Base-by-base conservation (phyloP, 2,329 filamentous ascomycete species). In the Claviceps sp. region DNA sequence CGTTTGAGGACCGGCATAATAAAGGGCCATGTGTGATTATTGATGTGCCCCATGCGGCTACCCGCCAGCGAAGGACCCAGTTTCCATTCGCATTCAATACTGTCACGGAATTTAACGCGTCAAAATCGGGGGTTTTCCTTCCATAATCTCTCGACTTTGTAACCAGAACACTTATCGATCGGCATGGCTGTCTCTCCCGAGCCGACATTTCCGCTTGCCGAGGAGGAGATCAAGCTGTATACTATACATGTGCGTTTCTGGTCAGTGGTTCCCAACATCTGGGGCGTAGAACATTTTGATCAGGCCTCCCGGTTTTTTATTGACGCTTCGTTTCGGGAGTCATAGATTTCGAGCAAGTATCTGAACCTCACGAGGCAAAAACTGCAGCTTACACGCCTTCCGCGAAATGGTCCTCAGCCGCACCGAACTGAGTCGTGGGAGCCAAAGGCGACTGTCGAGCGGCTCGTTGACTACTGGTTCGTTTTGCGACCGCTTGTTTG, bases 311-410 rank as follows among this genome's bases (percentile, higher is more conserved):
- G 30, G 1, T 4, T 38, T 38, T 7, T 38, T 16, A 14, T 22
- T 5, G 5, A 30, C 44, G 4, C 16, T 13, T 44, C 13, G n/a
- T 40, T 30, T 18, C 14, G 34, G 7, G 30, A 34, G 30, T 11
- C 4, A 52, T 5, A 84, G 81, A 77, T 86, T 16, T 85, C 82
- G 2, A 77, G 75, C 51, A 79, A 77, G 59, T 86, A 86, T 63
- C 72, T 87, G 1, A 76, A 84, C 46, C 71, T 86, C 54, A 87
- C 83, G 5, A 75, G 70, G 60, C 76, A 79, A 62, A 87, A 87
- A 63, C 71, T 87, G 9, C 79, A 85, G 60, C 71, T 85, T 46
- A 81, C 81, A 22, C 72, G 83, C 53, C 65, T 86, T 34, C 83
- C 83, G 42, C 77, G 80, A 58, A 80, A 84, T 58, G 60, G 72